A percentile compares a stretch with the other conserved stretches of the same genome.
These are phyloP conservation scores for Fusarium sterilihyphosum DNA, from an alignment of 2,329 filamentous ascomycete genomes.

Conservation along the genomic window DNA sequence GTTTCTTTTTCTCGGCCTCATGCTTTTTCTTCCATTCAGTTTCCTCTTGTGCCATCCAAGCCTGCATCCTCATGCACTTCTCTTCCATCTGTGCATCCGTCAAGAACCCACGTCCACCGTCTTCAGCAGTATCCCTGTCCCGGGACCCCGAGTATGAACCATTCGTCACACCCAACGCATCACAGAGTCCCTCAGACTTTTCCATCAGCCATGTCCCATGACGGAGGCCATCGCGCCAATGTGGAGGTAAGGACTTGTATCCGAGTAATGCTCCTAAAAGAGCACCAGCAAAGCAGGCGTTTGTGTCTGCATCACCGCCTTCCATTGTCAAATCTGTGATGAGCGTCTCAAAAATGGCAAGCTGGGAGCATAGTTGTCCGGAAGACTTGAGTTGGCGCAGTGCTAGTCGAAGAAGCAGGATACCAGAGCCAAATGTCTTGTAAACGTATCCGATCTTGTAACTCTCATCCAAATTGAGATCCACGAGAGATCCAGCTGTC, in stretches of 20 bases:
- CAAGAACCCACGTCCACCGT: slow-evolving; percentile 54
- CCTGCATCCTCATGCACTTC: slow-evolving; percentile 48
- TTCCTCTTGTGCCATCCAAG: slow-evolving; percentile 45
- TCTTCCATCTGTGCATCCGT: slow-evolving; percentile 51
- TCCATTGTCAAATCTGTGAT: slow-evolving; percentile 61
- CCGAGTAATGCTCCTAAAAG: slow-evolving; percentile 60
- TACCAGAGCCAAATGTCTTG: slow-evolving; percentile 61
- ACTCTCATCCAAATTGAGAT: slow-evolving; percentile 56
- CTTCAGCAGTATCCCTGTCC: slow-evolving; percentile 53
- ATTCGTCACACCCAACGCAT: slow-evolving; percentile 50
- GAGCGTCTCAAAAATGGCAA: slow-evolving; percentile 55
- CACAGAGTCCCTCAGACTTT: slow-evolving; percentile 55
- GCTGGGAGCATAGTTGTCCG: slow-evolving; percentile 29
- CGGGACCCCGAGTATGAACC: slow-evolving; percentile 48
- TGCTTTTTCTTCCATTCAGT: slow-evolving; percentile 41
- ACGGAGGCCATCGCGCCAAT: slow-evolving; percentile 60
- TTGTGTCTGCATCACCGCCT: slow-evolving; percentile 65
- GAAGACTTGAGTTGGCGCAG: slow-evolving; percentile 48
- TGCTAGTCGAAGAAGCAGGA: slow-evolving; percentile 55
- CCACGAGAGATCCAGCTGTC: slow-evolving; percentile 49
- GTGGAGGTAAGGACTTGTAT: slow-evolving; percentile 55
- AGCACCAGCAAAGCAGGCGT: slow-evolving; percentile 62
- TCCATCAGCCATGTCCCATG: slow-evolving; percentile 57
- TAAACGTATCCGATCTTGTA: slow-evolving; percentile 63
- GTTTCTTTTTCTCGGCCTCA: slow-evolving; percentile 37